phyloP scores from a whole-genome alignment of 805 yeast species.

The Diddensiella transvaalensis region DNA sequence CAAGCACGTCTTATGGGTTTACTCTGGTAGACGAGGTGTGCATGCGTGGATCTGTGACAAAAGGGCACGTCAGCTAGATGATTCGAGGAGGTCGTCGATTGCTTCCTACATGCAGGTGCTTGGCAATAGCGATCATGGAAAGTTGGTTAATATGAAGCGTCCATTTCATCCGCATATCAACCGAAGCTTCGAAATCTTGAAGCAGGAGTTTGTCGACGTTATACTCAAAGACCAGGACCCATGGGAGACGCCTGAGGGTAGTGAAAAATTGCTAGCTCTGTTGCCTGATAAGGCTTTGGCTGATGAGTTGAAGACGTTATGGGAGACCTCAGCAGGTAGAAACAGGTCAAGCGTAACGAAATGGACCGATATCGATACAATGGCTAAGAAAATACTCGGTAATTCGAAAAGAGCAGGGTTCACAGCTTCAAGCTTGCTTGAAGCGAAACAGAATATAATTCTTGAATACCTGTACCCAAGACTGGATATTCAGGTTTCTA shows the following conservation, averaged over 20 bases:
- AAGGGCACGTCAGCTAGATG: conserved; percentile 72
- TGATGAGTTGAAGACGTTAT: conserved; percentile 49
- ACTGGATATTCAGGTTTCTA: conserved; percentile 88
- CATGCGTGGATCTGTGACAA: conserved; percentile 97
- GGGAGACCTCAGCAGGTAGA: conserved; percentile 48
- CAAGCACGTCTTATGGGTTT: conserved; percentile 84
- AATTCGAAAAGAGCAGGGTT: conserved; percentile 26
- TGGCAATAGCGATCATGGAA: conserved; percentile 40
- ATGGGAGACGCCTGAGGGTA: conserved; percentile 59
- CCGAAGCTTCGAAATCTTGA: conserved; percentile 67
- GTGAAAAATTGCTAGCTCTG: conserved; percentile 54
- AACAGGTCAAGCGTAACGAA: conserved; percentile 55
- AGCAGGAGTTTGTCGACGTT: conserved; percentile 57
- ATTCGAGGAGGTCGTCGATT: conserved; percentile 68
- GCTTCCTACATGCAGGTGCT: conserved; percentile 81
- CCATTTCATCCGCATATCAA: conserved; percentile 86
- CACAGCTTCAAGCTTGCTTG: conserved; percentile 51
- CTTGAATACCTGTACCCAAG: conserved; percentile 83
- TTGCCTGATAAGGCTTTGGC: conserved; percentile 53
- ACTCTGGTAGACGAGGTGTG: conserved; percentile 97
- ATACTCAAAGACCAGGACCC: conserved; percentile 84
- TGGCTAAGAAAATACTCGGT: conserved; percentile 39
- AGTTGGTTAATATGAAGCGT: conserved; percentile 53
- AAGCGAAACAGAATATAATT: conserved; percentile 77
- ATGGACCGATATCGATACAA: conserved; percentile 66